Percentiles rank a stretch among this genome's conserved stretches.
These are phyloP conservation scores for Solanum gracilifrons DNA, from an alignment of 257 asterid genomes.

Conservation along the genomic window DNA sequence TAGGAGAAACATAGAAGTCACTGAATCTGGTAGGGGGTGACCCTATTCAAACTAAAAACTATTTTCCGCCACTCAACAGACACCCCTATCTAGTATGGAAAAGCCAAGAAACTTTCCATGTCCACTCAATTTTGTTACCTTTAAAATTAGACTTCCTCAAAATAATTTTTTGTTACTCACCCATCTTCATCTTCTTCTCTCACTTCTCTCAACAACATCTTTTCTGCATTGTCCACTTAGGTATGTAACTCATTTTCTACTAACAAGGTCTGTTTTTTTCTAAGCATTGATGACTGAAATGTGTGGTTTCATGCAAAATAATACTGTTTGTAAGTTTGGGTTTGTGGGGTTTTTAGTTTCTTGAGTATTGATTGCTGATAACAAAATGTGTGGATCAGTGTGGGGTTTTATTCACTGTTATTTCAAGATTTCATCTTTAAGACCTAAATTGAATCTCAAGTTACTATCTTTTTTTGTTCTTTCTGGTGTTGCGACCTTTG, in stretches of 20 bases:
- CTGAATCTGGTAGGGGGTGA: constrained; percentile 2
- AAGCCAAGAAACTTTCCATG: constrained; percentile 33
- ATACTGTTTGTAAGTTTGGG: background rate
- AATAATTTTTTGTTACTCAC: constrained; percentile 4
- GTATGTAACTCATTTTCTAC: background rate
- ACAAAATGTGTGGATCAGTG: background rate
- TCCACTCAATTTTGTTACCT: constrained; percentile 4
- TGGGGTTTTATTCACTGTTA: background rate
- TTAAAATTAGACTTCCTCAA: constrained; percentile 6
- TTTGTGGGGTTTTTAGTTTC: background rate
- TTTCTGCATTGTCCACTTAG: constrained; percentile 10
- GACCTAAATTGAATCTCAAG: background rate
- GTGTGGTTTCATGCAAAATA: background rate
- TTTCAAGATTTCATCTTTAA: background rate
- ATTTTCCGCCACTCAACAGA: constrained; percentile 68
- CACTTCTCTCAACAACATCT: background rate
- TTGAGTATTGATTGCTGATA: background rate
- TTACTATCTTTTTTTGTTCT: background rate
- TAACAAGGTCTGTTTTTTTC: background rate
- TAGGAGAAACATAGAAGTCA: background rate
- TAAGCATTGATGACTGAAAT: background rate
- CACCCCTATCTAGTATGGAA: constrained; percentile 77
- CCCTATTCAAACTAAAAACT: constrained; percentile 30
- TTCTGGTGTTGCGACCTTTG: background rate
- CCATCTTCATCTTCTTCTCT: background rate